These are phyloP conservation scores for Larix sibirica DNA, from an alignment of 83 land plant species.

Conservation along the genomic window DNA sequence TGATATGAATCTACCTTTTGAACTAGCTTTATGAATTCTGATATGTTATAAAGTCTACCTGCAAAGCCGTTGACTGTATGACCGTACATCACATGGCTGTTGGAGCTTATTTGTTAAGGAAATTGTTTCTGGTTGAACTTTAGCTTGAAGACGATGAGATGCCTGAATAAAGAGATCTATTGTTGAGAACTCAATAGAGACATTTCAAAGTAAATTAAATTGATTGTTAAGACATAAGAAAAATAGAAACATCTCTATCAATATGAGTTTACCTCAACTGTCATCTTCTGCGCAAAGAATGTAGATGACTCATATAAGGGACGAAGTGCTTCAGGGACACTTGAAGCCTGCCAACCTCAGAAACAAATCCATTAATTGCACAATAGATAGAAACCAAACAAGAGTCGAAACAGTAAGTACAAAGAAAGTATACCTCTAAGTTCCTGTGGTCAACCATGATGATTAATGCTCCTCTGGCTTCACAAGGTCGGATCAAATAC, in stretches of 20 bases:
- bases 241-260: background rate
- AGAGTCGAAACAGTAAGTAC: background rate
- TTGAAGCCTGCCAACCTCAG: conserved; percentile 26
- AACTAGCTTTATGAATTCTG: background rate
- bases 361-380: background rate
- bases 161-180: background rate
- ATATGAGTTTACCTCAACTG: conserved; percentile 25
- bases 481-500: conserved; percentile 34
- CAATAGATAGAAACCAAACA: conserved; percentile 9
- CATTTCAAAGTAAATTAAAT: background rate
- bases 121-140: conserved; percentile 21
- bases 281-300: conserved; percentile 34
- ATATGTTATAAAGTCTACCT: conserved; percentile 17
- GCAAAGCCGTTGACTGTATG: conserved; percentile 38
- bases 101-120: conserved; percentile 18
- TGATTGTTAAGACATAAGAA: background rate
- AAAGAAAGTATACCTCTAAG: conserved; percentile 24
- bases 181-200: background rate
- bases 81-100: conserved; percentile 25
- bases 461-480: conserved; percentile 30
- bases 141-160: conserved; percentile 15
- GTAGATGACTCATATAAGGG: conserved; percentile 41
- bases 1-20: background rate
- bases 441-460: conserved; percentile 38
- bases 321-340: conserved; percentile 32